Conservation (phyloP, 2,329 filamentous ascomycete species). For the Akanthomyces muscarius region DNA sequence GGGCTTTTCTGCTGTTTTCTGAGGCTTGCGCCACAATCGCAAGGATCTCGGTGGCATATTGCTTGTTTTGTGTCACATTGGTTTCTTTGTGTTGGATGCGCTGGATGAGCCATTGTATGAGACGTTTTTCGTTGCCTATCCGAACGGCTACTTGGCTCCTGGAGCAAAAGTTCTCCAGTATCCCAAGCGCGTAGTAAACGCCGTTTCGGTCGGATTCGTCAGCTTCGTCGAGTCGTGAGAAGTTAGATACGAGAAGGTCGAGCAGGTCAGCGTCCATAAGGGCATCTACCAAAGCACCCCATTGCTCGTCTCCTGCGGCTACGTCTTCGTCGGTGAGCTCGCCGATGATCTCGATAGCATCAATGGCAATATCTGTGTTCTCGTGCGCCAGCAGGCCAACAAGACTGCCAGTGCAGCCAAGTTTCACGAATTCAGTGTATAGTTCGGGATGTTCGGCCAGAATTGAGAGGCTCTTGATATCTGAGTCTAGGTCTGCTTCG, state of each 20-base stretch:
- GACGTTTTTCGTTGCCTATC: conserved; percentile 63
- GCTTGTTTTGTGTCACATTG: conserved; percentile 80
- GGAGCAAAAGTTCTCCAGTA: conserved; percentile 83
- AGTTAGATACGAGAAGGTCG: conserved; percentile 70
- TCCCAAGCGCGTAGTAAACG: conserved; percentile 77
- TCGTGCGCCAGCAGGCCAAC: conserved; percentile 86
- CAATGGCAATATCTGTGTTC: conserved; percentile 94
- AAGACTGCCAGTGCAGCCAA: conserved; percentile 69
- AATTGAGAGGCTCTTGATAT: conserved; percentile 82
- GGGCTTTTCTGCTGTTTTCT: conserved; percentile 55
- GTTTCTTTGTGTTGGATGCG: conserved; percentile 68
- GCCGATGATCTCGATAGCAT: conserved; percentile 79
- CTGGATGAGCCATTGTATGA: conserved; percentile 71
- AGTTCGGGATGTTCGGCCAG: conserved; percentile 81
- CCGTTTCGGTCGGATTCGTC: conserved; percentile 70
- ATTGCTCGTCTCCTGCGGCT: conserved; percentile 72
- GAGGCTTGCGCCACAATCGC: conserved; percentile 83
- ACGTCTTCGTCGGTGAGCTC: conserved; percentile 95
- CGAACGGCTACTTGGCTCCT: conserved; percentile 63
- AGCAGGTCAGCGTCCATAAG: conserved; percentile 67
- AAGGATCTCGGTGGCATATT: conserved; percentile 88
- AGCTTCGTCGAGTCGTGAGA: conserved; percentile 75
- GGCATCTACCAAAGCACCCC: conserved; percentile 69
- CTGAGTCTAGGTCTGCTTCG: conserved; percentile 85
- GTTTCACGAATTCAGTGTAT: conserved; percentile 73